phyloP scores from a whole-genome alignment of 176 grass and related monocot genomes.

The Avena sativa region DNA sequence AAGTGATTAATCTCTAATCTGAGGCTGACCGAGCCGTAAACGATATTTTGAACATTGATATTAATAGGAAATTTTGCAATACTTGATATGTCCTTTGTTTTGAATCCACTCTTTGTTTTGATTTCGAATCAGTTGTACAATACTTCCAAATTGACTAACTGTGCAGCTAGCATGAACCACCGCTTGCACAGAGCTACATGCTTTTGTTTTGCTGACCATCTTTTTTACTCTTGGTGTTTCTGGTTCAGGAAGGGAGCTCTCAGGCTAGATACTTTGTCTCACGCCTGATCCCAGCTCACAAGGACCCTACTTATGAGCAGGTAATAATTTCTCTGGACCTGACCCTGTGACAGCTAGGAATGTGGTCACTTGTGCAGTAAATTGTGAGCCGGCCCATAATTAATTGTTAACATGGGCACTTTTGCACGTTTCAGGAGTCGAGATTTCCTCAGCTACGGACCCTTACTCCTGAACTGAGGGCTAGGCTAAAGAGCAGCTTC shows the following conservation, averaged over 20 bases:
- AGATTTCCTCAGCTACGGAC: slow-evolving; percentile 85
- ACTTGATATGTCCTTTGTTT: not conserved
- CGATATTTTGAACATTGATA: not conserved
- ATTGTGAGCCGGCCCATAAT: not conserved
- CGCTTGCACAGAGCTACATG: not conserved
- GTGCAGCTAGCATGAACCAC: not conserved
- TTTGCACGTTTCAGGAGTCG: slow-evolving; percentile 72
- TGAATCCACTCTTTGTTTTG: not conserved
- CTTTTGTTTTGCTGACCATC: slow-evolving; percentile 37
- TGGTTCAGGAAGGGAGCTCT: slow-evolving; percentile 86
- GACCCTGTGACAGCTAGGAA: not conserved
- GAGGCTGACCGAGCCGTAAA: too few relatives aligned
- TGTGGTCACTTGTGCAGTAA: slow-evolving; percentile 6
- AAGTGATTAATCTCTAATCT: too few relatives aligned
- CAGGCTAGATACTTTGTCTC: slow-evolving; percentile 98
- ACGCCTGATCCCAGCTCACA: slow-evolving; percentile 97
- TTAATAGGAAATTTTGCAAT: not conserved
- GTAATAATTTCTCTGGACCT: slow-evolving; percentile 44
- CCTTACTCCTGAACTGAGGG: slow-evolving; percentile 70
- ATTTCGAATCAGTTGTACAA: slow-evolving; percentile 1
- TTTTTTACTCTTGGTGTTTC: slow-evolving; percentile 27
- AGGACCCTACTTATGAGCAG: slow-evolving; percentile 99
- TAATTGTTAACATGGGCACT: slow-evolving; percentile 36
- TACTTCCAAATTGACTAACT: slow-evolving; percentile 30
- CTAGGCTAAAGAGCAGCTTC: slow-evolving; percentile 89